Base-by-base conservation (phyloP, 306 rosid genomes). In the Crotalaria pallida region DNA sequence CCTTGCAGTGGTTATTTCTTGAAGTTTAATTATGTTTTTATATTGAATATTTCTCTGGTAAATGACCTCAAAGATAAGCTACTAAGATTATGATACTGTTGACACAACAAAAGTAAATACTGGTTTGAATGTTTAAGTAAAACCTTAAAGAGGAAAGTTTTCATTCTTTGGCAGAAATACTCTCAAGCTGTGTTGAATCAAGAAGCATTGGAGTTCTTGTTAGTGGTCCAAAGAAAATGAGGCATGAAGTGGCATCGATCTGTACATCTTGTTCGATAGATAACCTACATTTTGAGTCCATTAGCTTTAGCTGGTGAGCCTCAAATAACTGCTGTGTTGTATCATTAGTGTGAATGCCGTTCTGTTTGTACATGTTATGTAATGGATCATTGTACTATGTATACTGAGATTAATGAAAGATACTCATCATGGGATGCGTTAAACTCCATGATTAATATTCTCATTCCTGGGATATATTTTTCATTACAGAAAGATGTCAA, bases 181-280 rank as follows among this genome's bases (percentile, higher is more conserved):
- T 83, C 19, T 53, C 3, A 0, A 64, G 72, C 13, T 69, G 75
- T 18, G 43, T 76, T 34, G 80, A 79, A 64, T 66, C 91, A 23
- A 84, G 82, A 23, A 84, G 82, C 73, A 34, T 79, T 16, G 88
- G 88, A 60, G 85, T 84, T 61, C 63, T 81, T 53, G 91, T 77
- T 3, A 81, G 88, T 18, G 88, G 85, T 1, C 87, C 88, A 59
- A 77, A 65, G 67, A 77, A 63, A 45, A 71, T 80, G 85, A 84
- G 80, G 67, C 85, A 79, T 22, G 81, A 87, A 58, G 88, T 79
- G 51, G 92, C 92, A 38, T 77, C 77, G 9, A 75, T 82, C 10
- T 87, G 84, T 43, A 67, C 71, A 17, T 79, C 85, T 15, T 38
- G 66, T n/a, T 38, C 16, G 7, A 67, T 64, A 11, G 45, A 77